Conservation (phyloP, 441 rosid genomes). For the Theobroma grandiflorum region DNA sequence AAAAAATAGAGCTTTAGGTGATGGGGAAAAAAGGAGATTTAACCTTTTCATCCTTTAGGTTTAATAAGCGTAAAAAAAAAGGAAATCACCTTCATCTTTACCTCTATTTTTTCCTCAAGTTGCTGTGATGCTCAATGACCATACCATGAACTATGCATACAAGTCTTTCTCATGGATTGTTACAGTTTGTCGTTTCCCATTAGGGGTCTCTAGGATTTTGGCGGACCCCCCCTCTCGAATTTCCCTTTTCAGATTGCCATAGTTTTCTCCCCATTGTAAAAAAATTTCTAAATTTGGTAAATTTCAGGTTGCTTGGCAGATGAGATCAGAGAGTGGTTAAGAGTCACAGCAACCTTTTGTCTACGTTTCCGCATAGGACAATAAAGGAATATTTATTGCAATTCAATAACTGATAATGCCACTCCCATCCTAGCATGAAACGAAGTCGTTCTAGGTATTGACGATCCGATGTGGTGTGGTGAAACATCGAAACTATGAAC, state of each 20-base stretch:
- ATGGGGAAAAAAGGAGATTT: background rate
- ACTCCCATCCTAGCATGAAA: background rate
- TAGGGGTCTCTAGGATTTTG: slow-evolving; percentile 22
- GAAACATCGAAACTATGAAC: slow-evolving; percentile 3
- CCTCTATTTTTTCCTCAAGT: background rate
- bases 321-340: slow-evolving; percentile 52
- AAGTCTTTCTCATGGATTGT: slow-evolving; percentile 34
- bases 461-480: background rate
- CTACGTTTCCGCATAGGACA: slow-evolving; percentile 34
- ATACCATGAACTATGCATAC: slow-evolving; percentile 8
- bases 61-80: background rate
- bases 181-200: slow-evolving; percentile 48
- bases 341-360: slow-evolving; percentile 52
- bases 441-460: no score
- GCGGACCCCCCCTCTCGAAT: slow-evolving; percentile 21
- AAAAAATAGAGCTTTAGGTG: background rate
- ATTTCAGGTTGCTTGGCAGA: slow-evolving; percentile 48
- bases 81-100: background rate
- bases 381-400: slow-evolving; percentile 11
- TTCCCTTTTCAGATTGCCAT: slow-evolving; percentile 25
- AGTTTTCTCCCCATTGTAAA: slow-evolving; percentile 34
- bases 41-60: background rate
- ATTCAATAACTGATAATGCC: slow-evolving; percentile 34
- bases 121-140: slow-evolving; percentile 19
- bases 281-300: slow-evolving; percentile 35